phyloP scores from a whole-genome alignment of 139 green algal genomes.

The Micractinium sp. region DNA sequence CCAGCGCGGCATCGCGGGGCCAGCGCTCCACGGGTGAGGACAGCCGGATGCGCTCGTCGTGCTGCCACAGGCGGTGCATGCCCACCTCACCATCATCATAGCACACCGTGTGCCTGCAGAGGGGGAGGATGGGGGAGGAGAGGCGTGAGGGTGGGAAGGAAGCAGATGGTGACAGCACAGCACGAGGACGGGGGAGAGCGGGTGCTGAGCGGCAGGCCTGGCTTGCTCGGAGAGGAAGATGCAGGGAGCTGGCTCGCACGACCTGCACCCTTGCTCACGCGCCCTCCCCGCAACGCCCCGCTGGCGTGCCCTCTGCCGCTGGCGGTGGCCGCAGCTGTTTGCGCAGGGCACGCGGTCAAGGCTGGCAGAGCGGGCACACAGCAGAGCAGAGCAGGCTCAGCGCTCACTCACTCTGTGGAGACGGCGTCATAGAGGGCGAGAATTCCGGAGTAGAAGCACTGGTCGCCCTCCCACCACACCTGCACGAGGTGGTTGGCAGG shows the following conservation, averaged over 20 bases:
- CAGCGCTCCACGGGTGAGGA: conserved; percentile 29
- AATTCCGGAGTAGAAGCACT: conserved; percentile 50
- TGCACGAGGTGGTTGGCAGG: background rate
- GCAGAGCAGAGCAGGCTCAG: no score
- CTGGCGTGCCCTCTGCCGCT: no score
- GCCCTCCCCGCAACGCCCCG: no score
- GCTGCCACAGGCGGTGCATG: conserved; percentile 57
- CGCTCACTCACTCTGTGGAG: conserved; percentile 52
- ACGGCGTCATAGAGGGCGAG: conserved; percentile 66
- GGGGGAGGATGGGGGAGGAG: background rate
- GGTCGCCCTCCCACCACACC: conserved; percentile 71
- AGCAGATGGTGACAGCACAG: no score
- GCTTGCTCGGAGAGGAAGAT: background rate
- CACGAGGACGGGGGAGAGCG: no score
- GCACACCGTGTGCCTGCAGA: conserved; percentile 71
- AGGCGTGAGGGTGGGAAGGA: no score
- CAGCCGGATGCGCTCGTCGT: conserved; percentile 54
- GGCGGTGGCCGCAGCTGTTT: no score
- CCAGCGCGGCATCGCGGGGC: conserved; percentile 10
- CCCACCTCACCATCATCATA: conserved; percentile 83
- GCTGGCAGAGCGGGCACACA: background rate
- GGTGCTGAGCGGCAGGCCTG: no score
- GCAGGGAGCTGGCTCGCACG: background rate
- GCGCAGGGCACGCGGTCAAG: background rate
- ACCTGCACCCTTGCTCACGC: background rate